These are phyloP conservation scores for Pterocarpus macrocarpus DNA, from an alignment of 306 rosid genomes.

Conservation along the genomic window DNA sequence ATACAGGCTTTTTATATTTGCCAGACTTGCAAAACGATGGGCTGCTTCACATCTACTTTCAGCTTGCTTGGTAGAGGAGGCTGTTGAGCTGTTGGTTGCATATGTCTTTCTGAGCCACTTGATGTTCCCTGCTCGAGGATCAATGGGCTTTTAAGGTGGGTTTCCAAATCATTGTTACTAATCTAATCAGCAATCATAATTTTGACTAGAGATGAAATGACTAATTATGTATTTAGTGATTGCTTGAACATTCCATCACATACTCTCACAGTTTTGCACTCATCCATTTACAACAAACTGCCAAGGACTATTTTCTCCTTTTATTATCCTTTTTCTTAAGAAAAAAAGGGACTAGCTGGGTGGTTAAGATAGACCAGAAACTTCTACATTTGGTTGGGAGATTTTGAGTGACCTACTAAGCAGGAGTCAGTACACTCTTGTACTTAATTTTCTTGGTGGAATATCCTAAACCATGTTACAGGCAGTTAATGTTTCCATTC, in stretches of 20 bases:
- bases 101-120: slow-evolving; percentile 78
- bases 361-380: slow-evolving; percentile 14
- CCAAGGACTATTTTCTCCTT: slow-evolving; percentile 3
- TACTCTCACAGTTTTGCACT: neutral
- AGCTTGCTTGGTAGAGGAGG: slow-evolving; percentile 90
- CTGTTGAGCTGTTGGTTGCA: slow-evolving; percentile 89
- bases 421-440: neutral
- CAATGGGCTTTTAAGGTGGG: slow-evolving; percentile 86
- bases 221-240: neutral
- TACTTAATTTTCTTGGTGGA: neutral
- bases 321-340: neutral
- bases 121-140: slow-evolving; percentile 83
- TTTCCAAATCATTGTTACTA: slow-evolving; percentile 41
- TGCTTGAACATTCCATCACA: neutral
- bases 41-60: slow-evolving; percentile 92
- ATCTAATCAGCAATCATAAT: slow-evolving; percentile 35
- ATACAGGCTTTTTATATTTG: slow-evolving; percentile 43
- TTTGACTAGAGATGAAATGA: slow-evolving; percentile 37
- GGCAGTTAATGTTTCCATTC: neutral
- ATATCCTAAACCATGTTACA: neutral
- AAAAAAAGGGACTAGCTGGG: neutral
- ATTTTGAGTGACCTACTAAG: neutral
- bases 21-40: slow-evolving; percentile 97
- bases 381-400: neutral
- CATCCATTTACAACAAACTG: neutral